Base-by-base conservation (phyloP, 306 rosid genomes). In the Medicago arabica region DNA sequence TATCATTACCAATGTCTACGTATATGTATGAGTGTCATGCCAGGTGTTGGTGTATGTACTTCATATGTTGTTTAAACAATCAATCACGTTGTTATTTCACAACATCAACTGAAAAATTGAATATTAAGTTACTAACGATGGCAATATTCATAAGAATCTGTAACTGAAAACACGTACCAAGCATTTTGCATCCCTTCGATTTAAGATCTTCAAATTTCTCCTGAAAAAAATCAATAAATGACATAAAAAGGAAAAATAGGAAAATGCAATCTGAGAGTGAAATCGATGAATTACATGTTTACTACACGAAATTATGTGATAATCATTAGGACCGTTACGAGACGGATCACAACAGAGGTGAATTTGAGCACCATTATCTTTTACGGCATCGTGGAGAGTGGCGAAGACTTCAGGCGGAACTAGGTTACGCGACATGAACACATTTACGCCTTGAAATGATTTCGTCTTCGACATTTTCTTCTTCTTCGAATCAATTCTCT, bases 341-440 rank as follows among this genome's bases (percentile, higher is more conserved):
- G 91, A 86, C 28, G 97, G 96, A 43, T 95, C 98, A 80, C 89
- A 90, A 75, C 97, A 95, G 55, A 92, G 97, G 67, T 92, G 80
- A 84, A 92, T 77, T 31, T 81, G 74, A 5, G 98, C 96, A 59
- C 97, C 97, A 55, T 89, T 90, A 46, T 75, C 83, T 86, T 95
- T 95, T 53, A 95, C 90, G 15, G 96, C 92, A 74, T 94, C 97
- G 77, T 90, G 94, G 39, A 94, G 91, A 1, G 92, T 78, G 75
- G 89, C 97, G 89, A 92, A 95, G 40, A 92, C 76, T 86, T 92
- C 97, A 0, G 96, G 98, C 16, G 97, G 91, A 70, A 95, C 98
- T 0, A 92, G 90, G 82, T 90, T 95, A 46, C 97, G 88, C 50
- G 98, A 95, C 89, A 95, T 86, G 87, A 92, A 95, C 25, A 95